Evolutionary conservation across 768 basidiomycete genomes (phyloP).

Genomic region (Kwoniella sp.): DNA sequence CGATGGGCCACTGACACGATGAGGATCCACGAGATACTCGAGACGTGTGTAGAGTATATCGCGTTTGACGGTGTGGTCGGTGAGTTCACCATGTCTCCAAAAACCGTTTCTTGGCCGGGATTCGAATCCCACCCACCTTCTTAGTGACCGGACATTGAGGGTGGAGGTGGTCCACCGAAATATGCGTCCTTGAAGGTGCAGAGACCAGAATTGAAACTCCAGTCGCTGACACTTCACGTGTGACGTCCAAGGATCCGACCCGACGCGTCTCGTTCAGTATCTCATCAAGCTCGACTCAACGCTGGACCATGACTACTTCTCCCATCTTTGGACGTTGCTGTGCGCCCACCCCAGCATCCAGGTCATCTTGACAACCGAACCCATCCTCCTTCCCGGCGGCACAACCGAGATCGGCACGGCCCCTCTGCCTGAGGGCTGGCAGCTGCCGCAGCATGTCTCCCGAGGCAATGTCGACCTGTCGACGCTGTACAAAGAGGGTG

Average conservation of each 20-base stretch:
- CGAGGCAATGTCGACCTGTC: conserved; percentile 20
- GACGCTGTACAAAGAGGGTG: conserved; percentile 28
- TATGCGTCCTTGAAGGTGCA: not conserved
- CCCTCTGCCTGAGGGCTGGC: conserved; percentile 38
- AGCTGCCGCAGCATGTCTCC: conserved; percentile 11
- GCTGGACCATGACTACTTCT: conserved; percentile 41
- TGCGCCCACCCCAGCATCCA: conserved; percentile 37
- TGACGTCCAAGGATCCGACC: conserved; percentile 34
- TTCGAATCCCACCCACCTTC: conserved; percentile 42
- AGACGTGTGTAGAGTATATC: conserved; percentile 46
- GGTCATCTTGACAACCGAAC: conserved; percentile 36
- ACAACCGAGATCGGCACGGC: conserved; percentile 31
- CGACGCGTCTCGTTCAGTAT: conserved; percentile 29
- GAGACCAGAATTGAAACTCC: no score
- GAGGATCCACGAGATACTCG: conserved; percentile 49
- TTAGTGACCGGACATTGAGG: not conserved
- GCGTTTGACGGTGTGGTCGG: conserved; percentile 45
- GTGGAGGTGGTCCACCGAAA: conserved; percentile 41
- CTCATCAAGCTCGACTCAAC: conserved; percentile 31
- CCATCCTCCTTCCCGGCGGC: conserved; percentile 31
- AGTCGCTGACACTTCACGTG: not conserved
- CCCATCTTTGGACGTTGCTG: conserved; percentile 39
- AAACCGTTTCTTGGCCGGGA: conserved; percentile 22
- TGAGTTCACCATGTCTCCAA: conserved; percentile 27
- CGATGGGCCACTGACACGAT: conserved; percentile 26